Evolutionary conservation across 306 rosid genomes (phyloP).

Genomic region (Trichosanthes truncata): DNA sequence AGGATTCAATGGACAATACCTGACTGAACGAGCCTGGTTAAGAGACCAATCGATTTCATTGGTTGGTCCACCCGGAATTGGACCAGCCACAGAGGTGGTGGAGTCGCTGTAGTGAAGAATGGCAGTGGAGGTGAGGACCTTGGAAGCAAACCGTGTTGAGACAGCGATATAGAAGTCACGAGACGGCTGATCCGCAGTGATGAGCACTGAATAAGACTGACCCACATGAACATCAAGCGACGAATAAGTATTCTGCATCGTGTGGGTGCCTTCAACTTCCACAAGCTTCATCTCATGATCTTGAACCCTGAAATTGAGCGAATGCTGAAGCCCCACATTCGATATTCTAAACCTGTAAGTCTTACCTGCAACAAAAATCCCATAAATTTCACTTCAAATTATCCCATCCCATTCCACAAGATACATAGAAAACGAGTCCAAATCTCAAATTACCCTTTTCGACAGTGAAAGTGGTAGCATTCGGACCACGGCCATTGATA

Average conservation of each 20-base stretch:
- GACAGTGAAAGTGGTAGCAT: conserved; percentile 41
- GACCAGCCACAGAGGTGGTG: conserved; percentile 33
- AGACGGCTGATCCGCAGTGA: conserved; percentile 80
- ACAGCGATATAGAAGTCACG: conserved; percentile 56
- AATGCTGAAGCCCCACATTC: conserved; percentile 71
- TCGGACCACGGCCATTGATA: conserved; percentile 67
- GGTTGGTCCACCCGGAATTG: conserved; percentile 65
- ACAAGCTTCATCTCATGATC: conserved; percentile 66
- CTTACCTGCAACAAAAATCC: conserved; percentile 36
- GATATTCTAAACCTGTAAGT: conserved; percentile 87
- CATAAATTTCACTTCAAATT: background rate
- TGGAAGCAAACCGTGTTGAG: conserved; percentile 55
- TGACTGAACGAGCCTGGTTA: conserved; percentile 72
- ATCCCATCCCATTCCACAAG: background rate
- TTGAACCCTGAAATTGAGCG: conserved; percentile 79
- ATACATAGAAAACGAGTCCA: background rate
- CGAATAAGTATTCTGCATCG: conserved; percentile 57
- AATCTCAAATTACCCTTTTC: conserved; percentile 48
- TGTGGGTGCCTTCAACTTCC: conserved; percentile 96
- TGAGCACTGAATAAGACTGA: conserved; percentile 75
- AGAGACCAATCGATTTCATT: conserved; percentile 62
- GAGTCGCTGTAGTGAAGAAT: conserved; percentile 64
- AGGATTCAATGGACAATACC: background rate
- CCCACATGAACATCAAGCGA: conserved; percentile 86
- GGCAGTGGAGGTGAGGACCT: conserved; percentile 49